phyloP scores from a whole-genome alignment of 345 rosid genomes.

The Turritis glabra region DNA sequence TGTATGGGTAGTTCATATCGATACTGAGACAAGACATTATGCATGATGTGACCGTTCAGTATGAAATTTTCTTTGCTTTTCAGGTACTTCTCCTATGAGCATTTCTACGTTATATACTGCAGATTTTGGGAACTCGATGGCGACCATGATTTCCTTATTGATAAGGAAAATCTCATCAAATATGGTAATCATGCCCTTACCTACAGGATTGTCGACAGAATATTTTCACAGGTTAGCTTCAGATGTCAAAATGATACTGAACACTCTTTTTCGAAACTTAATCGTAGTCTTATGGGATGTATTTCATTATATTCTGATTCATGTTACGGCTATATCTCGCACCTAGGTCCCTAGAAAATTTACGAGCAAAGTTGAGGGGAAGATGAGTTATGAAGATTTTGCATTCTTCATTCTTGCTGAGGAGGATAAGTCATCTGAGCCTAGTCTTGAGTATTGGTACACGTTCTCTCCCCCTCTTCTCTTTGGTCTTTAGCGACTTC shows the following conservation, averaged over 20 bases:
- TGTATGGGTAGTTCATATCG: constrained; percentile 2
- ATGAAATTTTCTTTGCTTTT: constrained; percentile 3
- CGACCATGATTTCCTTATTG: constrained; percentile 79
- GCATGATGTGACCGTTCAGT: constrained; percentile 9
- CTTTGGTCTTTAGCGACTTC: not conserved
- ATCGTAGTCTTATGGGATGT: not conserved
- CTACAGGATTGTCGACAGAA: constrained; percentile 81
- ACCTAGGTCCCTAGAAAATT: constrained; percentile 71
- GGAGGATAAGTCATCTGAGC: constrained; percentile 90
- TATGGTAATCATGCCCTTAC: constrained; percentile 88
- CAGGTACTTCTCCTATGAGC: constrained; percentile 96
- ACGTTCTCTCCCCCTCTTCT: not conserved
- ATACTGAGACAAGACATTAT: not conserved
- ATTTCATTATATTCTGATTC: constrained; percentile 3
- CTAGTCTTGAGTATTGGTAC: constrained; percentile 91
- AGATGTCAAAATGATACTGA: constrained; percentile 33
- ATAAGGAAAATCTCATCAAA: constrained; percentile 76
- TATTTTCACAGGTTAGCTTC: constrained; percentile 79
- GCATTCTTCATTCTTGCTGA: constrained; percentile 88
- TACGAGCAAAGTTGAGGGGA: constrained; percentile 69
- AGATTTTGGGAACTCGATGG: constrained; percentile 85
- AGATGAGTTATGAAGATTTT: constrained; percentile 96
- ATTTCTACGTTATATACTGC: constrained; percentile 84
- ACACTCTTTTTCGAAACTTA: constrained; percentile 10
- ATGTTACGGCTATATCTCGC: constrained; percentile 1